These are phyloP conservation scores for Grosmannia clavigera DNA, from an alignment of 2,329 filamentous ascomycete genomes.

Conservation along the genomic window DNA sequence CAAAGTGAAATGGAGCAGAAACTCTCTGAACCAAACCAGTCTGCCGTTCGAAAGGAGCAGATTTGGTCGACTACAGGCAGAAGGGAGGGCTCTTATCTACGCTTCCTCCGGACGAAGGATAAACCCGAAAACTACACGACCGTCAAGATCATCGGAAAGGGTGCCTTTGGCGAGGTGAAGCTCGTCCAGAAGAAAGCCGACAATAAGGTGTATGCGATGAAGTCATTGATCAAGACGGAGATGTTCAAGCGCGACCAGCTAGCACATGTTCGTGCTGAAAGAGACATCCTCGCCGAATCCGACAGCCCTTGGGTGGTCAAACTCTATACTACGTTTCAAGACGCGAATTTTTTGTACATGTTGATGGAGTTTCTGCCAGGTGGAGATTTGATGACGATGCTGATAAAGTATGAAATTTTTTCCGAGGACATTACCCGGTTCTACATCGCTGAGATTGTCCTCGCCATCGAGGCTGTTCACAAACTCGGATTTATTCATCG, in stretches of 20 bases:
- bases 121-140: conserved; percentile 90
- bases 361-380: conserved; percentile 98
- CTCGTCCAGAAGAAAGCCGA: conserved; percentile 93
- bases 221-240: conserved; percentile 95
- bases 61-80: conserved; percentile 75
- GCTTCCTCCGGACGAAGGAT: conserved; percentile 87
- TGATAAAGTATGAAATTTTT: conserved; percentile 99
- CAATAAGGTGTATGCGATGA: conserved; percentile 95
- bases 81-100: conserved; percentile 84
- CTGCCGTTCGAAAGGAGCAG: conserved; percentile 65
- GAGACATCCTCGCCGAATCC: conserved; percentile 96
- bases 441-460: conserved; percentile 95
- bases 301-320: conserved; percentile 99
- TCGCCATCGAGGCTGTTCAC: conserved; percentile 98
- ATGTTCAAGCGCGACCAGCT: conserved; percentile 99
- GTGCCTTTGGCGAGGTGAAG: conserved; percentile 96
- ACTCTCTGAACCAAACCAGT: conserved; percentile 63
- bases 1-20: conserved; percentile 86
- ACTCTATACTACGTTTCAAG: conserved; percentile 96
- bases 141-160: conserved; percentile 97
- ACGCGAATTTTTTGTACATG: conserved; percentile 93
- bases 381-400: conserved; percentile 98
- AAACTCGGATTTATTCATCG: conserved; percentile 97
- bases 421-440: conserved; percentile 97
- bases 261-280: conserved; percentile 91